Evolutionary conservation across 345 rosid genomes (phyloP).

Genomic region (Pistacia vera): DNA sequence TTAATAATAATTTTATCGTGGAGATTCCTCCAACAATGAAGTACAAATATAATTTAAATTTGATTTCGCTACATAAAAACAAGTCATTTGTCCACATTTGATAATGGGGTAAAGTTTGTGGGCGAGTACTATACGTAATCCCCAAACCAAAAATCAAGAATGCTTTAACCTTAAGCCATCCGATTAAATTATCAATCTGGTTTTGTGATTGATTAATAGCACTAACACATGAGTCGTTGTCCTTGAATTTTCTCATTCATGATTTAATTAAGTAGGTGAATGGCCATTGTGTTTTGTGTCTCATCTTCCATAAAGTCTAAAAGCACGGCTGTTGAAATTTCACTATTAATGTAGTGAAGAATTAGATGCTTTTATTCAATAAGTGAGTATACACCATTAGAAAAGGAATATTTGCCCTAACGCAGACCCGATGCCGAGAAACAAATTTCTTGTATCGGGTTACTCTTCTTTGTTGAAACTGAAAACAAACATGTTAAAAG

Average conservation of each 20-base stretch:
- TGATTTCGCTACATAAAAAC: not conserved
- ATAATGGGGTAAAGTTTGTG: not conserved
- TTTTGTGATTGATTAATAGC: not conserved
- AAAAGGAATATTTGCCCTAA: too few species aligned
- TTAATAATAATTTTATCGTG: not conserved
- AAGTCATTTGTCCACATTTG: not conserved
- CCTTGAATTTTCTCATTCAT: too few species aligned
- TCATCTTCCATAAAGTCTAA: too few species aligned
- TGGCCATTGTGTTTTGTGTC: not conserved
- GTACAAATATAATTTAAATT: not conserved
- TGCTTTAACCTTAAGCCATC: conserved; percentile 19
- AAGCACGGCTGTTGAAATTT: too few species aligned
- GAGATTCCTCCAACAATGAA: not conserved
- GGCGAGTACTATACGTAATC: not conserved
- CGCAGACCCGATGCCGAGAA: too few species aligned
- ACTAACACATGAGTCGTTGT: not conserved
- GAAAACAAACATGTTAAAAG: too few species aligned
- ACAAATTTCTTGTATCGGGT: too few species aligned
- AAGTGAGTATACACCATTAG: too few species aligned
- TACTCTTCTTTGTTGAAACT: too few species aligned
- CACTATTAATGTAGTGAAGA: too few species aligned
- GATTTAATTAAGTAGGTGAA: not conserved
- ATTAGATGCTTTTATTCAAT: too few species aligned
- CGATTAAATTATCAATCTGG: not conserved
- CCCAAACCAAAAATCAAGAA: not conserved